These are phyloP conservation scores for Tricholoma terreum DNA, from an alignment of 768 basidiomycete species.

Conservation along the genomic window DNA sequence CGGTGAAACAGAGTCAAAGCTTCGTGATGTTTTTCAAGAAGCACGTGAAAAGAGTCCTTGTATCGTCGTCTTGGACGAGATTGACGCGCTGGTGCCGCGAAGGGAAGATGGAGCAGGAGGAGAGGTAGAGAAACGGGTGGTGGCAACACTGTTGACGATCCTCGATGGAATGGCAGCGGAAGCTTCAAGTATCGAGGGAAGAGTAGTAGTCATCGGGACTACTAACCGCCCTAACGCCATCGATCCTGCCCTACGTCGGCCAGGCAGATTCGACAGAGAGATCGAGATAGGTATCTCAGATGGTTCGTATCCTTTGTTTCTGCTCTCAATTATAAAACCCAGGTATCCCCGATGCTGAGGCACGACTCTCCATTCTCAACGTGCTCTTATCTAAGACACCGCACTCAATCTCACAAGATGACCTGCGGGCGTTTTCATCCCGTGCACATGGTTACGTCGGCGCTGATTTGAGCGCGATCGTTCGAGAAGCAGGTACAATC, in stretches of 20 bases:
- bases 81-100: constrained; percentile 90
- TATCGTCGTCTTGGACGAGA: constrained; percentile 93
- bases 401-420: constrained; percentile 56
- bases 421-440: constrained; percentile 65
- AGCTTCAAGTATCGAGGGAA: constrained; percentile 39
- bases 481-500: constrained; percentile 88
- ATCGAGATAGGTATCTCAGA: constrained; percentile 79
- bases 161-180: constrained; percentile 84
- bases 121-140: constrained; percentile 95
- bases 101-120: constrained; percentile 88
- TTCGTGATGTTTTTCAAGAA: constrained; percentile 87
- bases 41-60: constrained; percentile 82
- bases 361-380: constrained; percentile 81
- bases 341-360: constrained; percentile 89
- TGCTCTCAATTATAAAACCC: constrained; percentile 1
- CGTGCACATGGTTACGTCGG: constrained; percentile 96
- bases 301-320: neutral
- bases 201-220: constrained; percentile 93
- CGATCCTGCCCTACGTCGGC: constrained; percentile 86
- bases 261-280: constrained; percentile 91
- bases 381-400: constrained; percentile 83
- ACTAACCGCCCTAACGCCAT: constrained; percentile 96
- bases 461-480: constrained; percentile 88
- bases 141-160: constrained; percentile 90
- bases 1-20: constrained; percentile 90